Evolutionary conservation across 768 basidiomycete genomes (phyloP).

Genomic region (Pleurotus ostreatus): DNA sequence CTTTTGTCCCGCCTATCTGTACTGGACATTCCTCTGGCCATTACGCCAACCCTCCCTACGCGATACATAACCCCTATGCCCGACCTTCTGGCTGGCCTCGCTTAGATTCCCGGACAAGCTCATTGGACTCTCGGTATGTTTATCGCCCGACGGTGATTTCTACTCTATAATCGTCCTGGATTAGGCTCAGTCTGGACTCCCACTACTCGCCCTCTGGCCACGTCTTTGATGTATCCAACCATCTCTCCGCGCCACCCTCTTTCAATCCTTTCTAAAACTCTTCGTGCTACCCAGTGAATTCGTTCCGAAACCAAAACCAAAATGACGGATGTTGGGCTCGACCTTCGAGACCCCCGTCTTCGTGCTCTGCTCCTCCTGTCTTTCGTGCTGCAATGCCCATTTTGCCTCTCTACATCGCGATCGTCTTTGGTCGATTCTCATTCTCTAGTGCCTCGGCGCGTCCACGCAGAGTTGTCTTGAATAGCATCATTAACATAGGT

Average conservation of each 20-base stretch:
- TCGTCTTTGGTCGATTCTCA: neutral
- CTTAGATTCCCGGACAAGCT: conserved; percentile 1
- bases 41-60: neutral
- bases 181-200: neutral
- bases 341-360: neutral
- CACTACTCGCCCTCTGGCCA: neutral
- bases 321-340: neutral
- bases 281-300: neutral
- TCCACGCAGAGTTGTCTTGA: neutral
- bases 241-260: neutral
- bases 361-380: neutral
- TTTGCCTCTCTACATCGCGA: neutral
- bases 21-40: neutral
- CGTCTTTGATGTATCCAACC: neutral
- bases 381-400: neutral
- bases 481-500: neutral
- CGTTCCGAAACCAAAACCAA: neutral
- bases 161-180: neutral
- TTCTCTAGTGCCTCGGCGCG: neutral
- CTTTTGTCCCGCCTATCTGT: neutral
- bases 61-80: neutral
- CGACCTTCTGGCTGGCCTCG: neutral
- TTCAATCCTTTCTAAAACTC: neutral
- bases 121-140: conserved; percentile 1
- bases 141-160: neutral